Evolutionary conservation across 78 protist species (phyloP).

Genomic region (Creolimax fragrantissima): DNA sequence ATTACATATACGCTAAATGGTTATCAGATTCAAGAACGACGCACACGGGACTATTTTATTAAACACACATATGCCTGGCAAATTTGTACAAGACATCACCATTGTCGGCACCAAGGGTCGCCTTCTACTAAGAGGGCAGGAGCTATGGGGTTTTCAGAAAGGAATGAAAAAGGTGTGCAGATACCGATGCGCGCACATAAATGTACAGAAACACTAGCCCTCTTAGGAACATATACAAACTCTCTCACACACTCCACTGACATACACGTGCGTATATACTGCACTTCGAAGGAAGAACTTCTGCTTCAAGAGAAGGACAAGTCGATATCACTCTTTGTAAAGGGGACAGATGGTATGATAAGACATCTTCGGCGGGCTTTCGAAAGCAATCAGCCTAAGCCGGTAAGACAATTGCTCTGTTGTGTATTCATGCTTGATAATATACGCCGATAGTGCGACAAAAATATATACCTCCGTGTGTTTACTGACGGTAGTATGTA

Average conservation of each 20-base stretch:
- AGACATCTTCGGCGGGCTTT: not conserved
- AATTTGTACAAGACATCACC: not conserved
- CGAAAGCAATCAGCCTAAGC: not conserved
- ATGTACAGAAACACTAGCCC: no score
- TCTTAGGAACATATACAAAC: no score
- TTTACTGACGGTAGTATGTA: no score
- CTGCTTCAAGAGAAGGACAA: not conserved
- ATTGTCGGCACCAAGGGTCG: conserved; percentile 1
- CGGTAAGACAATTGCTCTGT: not conserved
- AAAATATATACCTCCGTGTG: no score
- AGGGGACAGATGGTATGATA: not conserved
- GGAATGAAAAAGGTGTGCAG: conserved; percentile 13
- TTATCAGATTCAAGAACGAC: not conserved
- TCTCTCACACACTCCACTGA: no score
- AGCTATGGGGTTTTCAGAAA: conserved; percentile 9
- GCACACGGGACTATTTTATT: not conserved
- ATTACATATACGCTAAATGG: no score
- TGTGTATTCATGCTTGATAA: not conserved
- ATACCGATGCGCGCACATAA: no score
- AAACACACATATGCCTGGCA: conserved; percentile 29
- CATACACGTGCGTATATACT: not conserved
- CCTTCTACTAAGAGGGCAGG: not conserved
- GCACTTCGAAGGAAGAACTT: not conserved
- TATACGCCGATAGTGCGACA: no score
- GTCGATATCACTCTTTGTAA: not conserved